Conservation (phyloP, 768 basidiomycete species). For the Macrolepiota albuminosa region DNA sequence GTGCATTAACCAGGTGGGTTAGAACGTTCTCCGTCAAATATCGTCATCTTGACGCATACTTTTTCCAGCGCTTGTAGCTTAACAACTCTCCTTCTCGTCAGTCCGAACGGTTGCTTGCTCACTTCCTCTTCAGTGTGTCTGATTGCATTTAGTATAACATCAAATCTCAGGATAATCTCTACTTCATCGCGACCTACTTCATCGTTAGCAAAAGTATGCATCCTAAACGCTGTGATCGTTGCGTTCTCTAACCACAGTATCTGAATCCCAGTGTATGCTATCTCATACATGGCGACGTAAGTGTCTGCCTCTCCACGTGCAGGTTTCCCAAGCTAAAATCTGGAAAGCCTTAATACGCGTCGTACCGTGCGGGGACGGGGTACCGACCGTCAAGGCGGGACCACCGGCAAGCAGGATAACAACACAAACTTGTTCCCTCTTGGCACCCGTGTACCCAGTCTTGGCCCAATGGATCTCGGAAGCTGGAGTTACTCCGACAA, state of each 20-base stretch:
- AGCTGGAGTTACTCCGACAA: conserved; percentile 29
- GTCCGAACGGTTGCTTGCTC: conserved; percentile 13
- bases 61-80: conserved; percentile 37
- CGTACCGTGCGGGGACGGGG: conserved; percentile 48
- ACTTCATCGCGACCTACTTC: conserved; percentile 60
- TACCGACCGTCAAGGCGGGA: conserved; percentile 40
- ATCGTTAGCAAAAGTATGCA: conserved; percentile 61
- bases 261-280: conserved; percentile 45
- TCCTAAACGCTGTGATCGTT: too few relatives aligned
- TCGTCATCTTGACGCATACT: not conserved
- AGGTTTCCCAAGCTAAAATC: not conserved
- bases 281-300: conserved; percentile 62
- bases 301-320: conserved; percentile 15
- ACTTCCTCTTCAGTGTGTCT: not conserved
- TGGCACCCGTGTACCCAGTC: conserved; percentile 40
- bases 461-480: conserved; percentile 31
- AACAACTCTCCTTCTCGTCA: conserved; percentile 51
- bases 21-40: not conserved
- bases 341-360: conserved; percentile 54
- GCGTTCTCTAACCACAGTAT: not conserved
- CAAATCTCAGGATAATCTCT: conserved; percentile 48
- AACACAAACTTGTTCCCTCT: conserved; percentile 49
- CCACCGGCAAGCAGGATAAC: conserved; percentile 24
- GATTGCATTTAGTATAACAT: conserved; percentile 45
- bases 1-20: conserved; percentile 52